phyloP scores from a whole-genome alignment of 352 stramenopile genomes.

The Blastocystis hominis region DNA sequence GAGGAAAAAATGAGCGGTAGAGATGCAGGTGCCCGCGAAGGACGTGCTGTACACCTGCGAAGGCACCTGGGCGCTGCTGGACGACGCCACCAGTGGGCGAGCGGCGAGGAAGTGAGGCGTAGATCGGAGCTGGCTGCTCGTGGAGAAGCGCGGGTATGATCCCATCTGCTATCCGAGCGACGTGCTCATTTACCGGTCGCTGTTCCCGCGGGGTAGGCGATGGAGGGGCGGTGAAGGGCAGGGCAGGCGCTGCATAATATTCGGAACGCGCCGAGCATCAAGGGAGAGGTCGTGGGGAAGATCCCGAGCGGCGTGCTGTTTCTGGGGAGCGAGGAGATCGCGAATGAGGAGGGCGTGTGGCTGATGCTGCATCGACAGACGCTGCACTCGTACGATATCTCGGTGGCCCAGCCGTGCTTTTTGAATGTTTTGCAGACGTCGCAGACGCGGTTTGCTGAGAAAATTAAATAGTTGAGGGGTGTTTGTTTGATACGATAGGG shows the following conservation, averaged over 20 bases:
- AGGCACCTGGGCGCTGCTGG: constrained; percentile 15
- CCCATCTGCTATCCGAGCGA: not conserved
- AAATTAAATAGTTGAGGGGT: not conserved
- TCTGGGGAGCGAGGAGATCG: not conserved
- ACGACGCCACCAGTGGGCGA: not conserved
- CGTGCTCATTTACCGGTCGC: not conserved
- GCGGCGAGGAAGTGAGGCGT: not conserved
- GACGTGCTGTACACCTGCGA: constrained; percentile 25
- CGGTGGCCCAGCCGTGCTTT: not conserved
- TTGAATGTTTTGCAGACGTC: not conserved
- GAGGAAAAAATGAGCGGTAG: not conserved
- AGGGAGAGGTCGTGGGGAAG: not conserved
- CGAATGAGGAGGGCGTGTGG: constrained; percentile 27
- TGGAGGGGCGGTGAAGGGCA: not conserved
- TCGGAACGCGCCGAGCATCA: not conserved
- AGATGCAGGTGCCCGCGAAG: constrained; percentile 16
- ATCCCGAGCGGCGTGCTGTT: constrained; percentile 11
- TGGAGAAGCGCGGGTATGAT: constrained; percentile 52
- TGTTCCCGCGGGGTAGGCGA: not conserved
- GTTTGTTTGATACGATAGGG: no score
- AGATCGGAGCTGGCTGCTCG: not conserved
- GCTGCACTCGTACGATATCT: constrained; percentile 19
- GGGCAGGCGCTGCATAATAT: constrained; percentile 33
- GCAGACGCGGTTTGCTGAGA: not conserved
- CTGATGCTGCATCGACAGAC: constrained; percentile 19